Evolutionary conservation across 148 eudicot genomes (phyloP).

Genomic region (Dianthus caryophyllus): DNA sequence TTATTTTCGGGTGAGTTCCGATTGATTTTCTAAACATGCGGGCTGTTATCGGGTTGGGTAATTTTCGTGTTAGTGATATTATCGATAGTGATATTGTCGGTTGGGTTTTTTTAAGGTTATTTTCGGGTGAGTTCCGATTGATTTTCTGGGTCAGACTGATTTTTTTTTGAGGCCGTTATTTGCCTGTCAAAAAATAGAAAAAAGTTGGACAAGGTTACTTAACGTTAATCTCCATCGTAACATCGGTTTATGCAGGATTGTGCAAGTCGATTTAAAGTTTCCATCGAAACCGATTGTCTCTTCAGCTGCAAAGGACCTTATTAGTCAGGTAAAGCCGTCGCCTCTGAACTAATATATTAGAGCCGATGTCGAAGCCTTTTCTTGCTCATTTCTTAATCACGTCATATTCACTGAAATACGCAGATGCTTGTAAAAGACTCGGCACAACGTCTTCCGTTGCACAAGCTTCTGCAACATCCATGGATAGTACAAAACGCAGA

Average conservation of each 20-base stretch:
- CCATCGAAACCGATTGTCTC: constrained; percentile 75
- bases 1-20: too few relatives aligned
- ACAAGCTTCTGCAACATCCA: constrained; percentile 92
- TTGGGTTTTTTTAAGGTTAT: too few relatives aligned
- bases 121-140: too few relatives aligned
- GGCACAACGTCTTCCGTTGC: constrained; percentile 65
- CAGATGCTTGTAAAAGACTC: constrained; percentile 98
- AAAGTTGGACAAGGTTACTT: too few relatives aligned
- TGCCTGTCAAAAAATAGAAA: too few relatives aligned
- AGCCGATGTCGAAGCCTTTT: not conserved
- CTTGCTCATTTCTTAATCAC: not conserved
- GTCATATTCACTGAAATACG: not conserved
- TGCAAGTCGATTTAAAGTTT: constrained; percentile 77
- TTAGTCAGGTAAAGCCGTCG: constrained; percentile 53
- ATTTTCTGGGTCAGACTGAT: too few relatives aligned
- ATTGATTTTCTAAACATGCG: too few relatives aligned
- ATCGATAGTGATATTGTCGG: too few relatives aligned
- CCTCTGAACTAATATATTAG: not conserved
- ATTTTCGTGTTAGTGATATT: too few relatives aligned
- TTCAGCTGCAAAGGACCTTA: constrained; percentile 75
- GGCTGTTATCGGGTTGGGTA: too few relatives aligned
- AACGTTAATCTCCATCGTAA: not conserved
- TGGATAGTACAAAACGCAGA: constrained; percentile 95
- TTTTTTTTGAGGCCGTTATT: too few relatives aligned
- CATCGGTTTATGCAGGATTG: constrained; percentile 54